Evolutionary conservation across 176 grass and related monocot species (phyloP), one percentile per base, ranked within the genome.

Genomic region (Otatea glauca): DNA sequence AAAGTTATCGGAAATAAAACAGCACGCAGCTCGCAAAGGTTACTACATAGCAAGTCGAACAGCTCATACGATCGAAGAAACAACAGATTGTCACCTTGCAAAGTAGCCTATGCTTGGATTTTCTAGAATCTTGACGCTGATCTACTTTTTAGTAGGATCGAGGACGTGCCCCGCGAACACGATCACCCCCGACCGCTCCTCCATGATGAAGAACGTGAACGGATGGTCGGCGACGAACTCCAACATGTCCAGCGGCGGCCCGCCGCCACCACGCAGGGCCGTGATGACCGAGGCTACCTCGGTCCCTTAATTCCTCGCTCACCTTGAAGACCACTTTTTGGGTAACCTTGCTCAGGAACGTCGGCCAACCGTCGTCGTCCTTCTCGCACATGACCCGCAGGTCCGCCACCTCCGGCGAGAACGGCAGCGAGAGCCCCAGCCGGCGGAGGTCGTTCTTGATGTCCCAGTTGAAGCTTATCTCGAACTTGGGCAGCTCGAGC

Each of bases 181-280:
- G 1, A 83, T 76, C 63, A 83, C 72, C 15, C 86, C 72, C 0
- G 50, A 88, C 18, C 0, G 25, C 53, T 69, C 86, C 86, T 88
- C 86, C 42, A 82, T 39, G 72, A 88, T 62, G 50, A 82, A 29
- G 72, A 88, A 82, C 15, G 63, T 82, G 72, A 88, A 88, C 0
- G 79, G 62, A 37, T 88, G 72, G 15, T 77, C 79, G 9, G 86
- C 72, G 42, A 61, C 16, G 64, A 88, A 82, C 29, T n/a, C n/a
- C n/a, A n/a, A n/a, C n/a, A n/a, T n/a, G n/a, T 88, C 32, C 0
- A 2, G 35, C 2, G 71, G 32, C 5, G 29, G 66, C 3, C 15
- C 3, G 3, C 70, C 70, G 0, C 78, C 50, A 1, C 47, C 10
- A 5, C 48, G 6, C 48, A 44, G 0, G 14, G 0, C 0, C 34